Conservation (phyloP, 2,329 filamentous ascomycete genomes). For the Penicillium crustosum region DNA sequence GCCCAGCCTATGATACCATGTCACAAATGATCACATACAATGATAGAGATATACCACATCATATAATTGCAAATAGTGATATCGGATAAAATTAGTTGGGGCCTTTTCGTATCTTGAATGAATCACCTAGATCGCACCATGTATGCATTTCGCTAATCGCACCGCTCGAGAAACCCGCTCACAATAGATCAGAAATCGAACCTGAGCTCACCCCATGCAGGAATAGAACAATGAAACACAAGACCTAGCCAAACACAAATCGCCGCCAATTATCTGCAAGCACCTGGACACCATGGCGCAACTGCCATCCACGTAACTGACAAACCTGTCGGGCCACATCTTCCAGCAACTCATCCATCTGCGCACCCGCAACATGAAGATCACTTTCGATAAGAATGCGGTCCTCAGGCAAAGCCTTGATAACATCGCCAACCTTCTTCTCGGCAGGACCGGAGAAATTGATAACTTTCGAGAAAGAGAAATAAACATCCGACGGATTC, state of each 20-base stretch:
- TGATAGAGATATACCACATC: constrained; percentile 25
- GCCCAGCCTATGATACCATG: constrained; percentile 22
- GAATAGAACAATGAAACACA: neutral
- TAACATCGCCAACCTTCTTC: constrained; percentile 62
- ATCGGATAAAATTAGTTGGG: neutral
- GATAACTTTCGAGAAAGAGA: constrained; percentile 82
- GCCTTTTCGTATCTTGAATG: neutral
- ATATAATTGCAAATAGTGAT: constrained; percentile 15
- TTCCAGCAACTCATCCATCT: constrained; percentile 77
- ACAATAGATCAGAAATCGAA: neutral
- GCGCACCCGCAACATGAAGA: constrained; percentile 74
- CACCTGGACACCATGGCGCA: constrained; percentile 67
- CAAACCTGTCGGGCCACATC: constrained; percentile 76
- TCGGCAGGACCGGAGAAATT: constrained; percentile 64
- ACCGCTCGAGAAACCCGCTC: neutral
- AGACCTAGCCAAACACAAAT: constrained; percentile 66
- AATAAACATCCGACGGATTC: constrained; percentile 75
- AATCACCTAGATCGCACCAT: neutral
- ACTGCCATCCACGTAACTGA: constrained; percentile 70
- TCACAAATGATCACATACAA: constrained; percentile 20
- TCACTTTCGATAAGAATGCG: constrained; percentile 87
- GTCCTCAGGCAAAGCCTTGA: constrained; percentile 73
- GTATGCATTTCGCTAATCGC: constrained; percentile 4
- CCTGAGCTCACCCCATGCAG: neutral
- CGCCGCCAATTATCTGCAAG: constrained; percentile 73